These are phyloP conservation scores for Ceratocystiopsis sp. DNA, from an alignment of 2,329 filamentous ascomycete genomes.

Conservation along the genomic window DNA sequence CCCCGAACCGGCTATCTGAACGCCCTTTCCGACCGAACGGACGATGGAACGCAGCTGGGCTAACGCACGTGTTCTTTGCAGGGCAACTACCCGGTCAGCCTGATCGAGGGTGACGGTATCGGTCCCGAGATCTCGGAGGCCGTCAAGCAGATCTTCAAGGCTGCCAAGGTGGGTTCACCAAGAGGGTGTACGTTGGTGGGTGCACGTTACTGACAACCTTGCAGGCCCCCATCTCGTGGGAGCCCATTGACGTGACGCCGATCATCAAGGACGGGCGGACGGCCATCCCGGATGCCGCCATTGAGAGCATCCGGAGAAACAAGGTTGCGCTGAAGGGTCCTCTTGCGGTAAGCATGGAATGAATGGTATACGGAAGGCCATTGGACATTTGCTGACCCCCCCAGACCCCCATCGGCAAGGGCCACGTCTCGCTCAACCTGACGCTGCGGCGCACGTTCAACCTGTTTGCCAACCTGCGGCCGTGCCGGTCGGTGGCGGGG, in stretches of 20 bases:
- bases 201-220: not conserved
- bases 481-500: constrained; percentile 89
- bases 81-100: constrained; percentile 89
- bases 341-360: constrained; percentile 53
- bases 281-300: constrained; percentile 80
- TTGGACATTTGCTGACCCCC: not conserved
- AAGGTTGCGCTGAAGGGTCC: constrained; percentile 97
- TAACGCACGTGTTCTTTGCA: constrained; percentile 18
- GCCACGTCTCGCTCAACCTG: constrained; percentile 96
- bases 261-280: constrained; percentile 90
- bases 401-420: constrained; percentile 90
- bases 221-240: constrained; percentile 86
- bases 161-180: constrained; percentile 55
- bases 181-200: too few relatives aligned
- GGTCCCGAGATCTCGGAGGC: constrained; percentile 95
- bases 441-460: constrained; percentile 98
- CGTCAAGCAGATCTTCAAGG: constrained; percentile 96
- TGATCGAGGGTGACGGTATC: constrained; percentile 98
- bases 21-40: too few relatives aligned
- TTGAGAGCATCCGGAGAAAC: constrained; percentile 85
- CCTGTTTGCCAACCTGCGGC: constrained; percentile 97
- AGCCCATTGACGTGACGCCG: constrained; percentile 90
- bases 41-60: too few relatives aligned
- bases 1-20: too few relatives aligned
- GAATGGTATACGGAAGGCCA: too few relatives aligned